These are phyloP conservation scores for Hippophae tibetana DNA, from an alignment of 306 rosid genomes.

Conservation along the genomic window DNA sequence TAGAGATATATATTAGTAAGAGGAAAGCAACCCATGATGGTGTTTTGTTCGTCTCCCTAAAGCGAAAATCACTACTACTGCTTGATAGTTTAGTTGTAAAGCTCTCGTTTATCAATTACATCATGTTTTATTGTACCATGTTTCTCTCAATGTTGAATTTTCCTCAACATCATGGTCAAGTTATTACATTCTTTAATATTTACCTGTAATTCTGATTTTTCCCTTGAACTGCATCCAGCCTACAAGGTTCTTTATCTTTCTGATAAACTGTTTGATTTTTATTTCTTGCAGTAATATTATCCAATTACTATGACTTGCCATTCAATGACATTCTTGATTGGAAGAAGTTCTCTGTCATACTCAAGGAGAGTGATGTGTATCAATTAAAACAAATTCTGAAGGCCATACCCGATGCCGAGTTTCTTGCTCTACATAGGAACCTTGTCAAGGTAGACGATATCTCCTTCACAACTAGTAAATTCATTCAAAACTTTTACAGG, in stretches of 20 bases:
- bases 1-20: no score
- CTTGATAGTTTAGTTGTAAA: no score
- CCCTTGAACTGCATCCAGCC: constrained; percentile 1
- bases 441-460: constrained; percentile 51
- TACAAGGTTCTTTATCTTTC: not conserved
- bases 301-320: constrained; percentile 89
- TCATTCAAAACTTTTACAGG: not conserved
- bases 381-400: constrained; percentile 79
- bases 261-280: constrained; percentile 21
- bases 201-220: constrained; percentile 11
- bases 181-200: not conserved
- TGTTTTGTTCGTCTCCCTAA: no score
- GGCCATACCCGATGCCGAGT: constrained; percentile 51
- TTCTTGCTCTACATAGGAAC: constrained; percentile 59
- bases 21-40: no score
- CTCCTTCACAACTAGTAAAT: not conserved
- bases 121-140: no score
- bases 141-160: no score
- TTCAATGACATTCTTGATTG: constrained; percentile 92
- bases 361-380: constrained; percentile 75
- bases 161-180: no score
- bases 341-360: constrained; percentile 69
- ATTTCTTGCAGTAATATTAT: constrained; percentile 72
- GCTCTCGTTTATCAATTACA: no score
- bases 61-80: no score